Percentiles rank a stretch among this genome's conserved stretches.
phyloP scores from a whole-genome alignment of 2,329 filamentous ascomycete genomes.

The Diaporthe longicolla region DNA sequence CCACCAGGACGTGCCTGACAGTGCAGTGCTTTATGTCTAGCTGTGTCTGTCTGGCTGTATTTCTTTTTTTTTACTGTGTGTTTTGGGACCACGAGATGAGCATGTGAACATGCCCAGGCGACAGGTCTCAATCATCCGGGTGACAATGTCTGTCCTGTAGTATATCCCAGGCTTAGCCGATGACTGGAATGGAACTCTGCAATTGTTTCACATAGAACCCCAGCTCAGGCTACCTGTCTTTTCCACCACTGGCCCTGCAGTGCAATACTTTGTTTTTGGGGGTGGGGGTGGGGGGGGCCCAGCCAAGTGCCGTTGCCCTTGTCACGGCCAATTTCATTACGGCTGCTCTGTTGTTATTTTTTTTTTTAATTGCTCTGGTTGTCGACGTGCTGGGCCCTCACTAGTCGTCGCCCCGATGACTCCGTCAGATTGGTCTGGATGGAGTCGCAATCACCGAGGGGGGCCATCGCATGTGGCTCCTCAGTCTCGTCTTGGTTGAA shows the following conservation, averaged over 20 bases:
- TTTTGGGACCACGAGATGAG: slow-evolving; percentile 3
- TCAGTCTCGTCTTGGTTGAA: slow-evolving; percentile 11
- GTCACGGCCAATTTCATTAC: slow-evolving; percentile 11
- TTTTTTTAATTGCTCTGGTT: neutral
- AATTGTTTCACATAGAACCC: slow-evolving; percentile 37
- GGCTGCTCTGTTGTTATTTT: slow-evolving; percentile 8
- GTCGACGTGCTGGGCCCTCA: slow-evolving; percentile 18
- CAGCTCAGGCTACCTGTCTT: slow-evolving; percentile 16
- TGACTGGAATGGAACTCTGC: slow-evolving; percentile 29
- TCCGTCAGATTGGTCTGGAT: slow-evolving; percentile 35
- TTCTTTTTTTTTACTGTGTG: no score
- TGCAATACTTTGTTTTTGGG: neutral
- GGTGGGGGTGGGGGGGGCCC: neutral
- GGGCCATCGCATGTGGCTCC: slow-evolving; percentile 34
- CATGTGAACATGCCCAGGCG: slow-evolving; percentile 2
- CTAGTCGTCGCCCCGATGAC: slow-evolving; percentile 24
- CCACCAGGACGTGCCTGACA: slow-evolving; percentile 28
- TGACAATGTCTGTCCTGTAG: neutral
- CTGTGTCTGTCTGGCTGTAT: neutral
- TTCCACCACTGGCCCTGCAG: neutral
- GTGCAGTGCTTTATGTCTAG: neutral
- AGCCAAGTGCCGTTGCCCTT: slow-evolving; percentile 22
- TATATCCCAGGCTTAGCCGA: slow-evolving; percentile 27
- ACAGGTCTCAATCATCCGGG: neutral
- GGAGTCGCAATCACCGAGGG: slow-evolving; percentile 41